A percentile compares a stretch with the other conserved stretches of the same genome.
These are phyloP conservation scores for Metschnikowia peoriensis DNA, from an alignment of 805 yeast species.

Conservation along the genomic window DNA sequence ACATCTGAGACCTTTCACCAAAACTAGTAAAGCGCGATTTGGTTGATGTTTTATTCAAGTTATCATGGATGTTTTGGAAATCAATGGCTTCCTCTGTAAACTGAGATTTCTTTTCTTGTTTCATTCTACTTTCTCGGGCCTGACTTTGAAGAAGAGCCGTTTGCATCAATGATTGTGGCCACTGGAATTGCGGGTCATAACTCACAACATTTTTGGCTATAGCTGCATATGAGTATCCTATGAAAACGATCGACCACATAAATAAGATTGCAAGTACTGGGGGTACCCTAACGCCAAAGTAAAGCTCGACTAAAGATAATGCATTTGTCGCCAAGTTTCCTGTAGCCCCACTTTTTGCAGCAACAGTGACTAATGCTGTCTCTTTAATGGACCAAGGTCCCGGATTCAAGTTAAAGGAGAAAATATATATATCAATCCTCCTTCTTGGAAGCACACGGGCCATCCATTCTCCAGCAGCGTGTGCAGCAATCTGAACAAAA, in stretches of 20 bases:
- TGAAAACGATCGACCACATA: conserved; percentile 52
- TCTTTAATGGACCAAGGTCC: conserved; percentile 59
- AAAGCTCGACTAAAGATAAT: conserved; percentile 45
- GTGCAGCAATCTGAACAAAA: conserved; percentile 50
- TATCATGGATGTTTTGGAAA: background rate
- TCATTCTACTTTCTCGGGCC: conserved; percentile 9
- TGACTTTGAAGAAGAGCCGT: conserved; percentile 32
- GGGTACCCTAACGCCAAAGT: conserved; percentile 37
- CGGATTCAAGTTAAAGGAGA: conserved; percentile 41
- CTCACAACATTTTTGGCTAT: conserved; percentile 45
- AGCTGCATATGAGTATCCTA: conserved; percentile 54
- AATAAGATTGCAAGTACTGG: conserved; percentile 37
- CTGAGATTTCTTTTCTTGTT: background rate
- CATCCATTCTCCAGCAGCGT: conserved; percentile 47
- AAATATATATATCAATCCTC: conserved; percentile 18
- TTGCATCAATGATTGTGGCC: conserved; percentile 54
- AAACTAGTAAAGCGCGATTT: background rate
- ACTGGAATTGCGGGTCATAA: conserved; percentile 48
- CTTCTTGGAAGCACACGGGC: conserved; percentile 41
- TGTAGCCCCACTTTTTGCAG: conserved; percentile 53
- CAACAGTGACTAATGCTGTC: conserved; percentile 49
- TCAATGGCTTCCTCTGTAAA: background rate
- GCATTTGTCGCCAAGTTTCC: conserved; percentile 51
- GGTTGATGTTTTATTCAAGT: background rate
- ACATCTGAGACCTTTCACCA: conserved; percentile 28